Percentiles rank a stretch among this genome's conserved stretches.
Evolutionary conservation across 345 rosid species (phyloP).

Genomic region (Alliaria petiolata): DNA sequence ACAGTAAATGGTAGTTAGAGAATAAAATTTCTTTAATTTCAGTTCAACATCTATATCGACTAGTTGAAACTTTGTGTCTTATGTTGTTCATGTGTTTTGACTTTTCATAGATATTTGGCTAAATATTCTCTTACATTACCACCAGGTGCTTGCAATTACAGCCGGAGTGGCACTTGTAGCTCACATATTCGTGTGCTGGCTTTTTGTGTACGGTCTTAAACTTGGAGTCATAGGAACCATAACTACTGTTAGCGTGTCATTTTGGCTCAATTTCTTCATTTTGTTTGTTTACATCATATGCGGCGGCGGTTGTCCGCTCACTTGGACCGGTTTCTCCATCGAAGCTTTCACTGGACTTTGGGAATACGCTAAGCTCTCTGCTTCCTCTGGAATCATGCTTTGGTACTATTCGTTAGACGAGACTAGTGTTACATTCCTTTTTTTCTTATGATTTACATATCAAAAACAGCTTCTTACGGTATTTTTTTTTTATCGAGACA

Average conservation of each 20-base stretch:
- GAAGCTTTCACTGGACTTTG: slow-evolving; percentile 76
- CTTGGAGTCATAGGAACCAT: slow-evolving; percentile 64
- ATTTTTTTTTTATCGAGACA: too few species aligned
- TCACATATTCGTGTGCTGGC: slow-evolving; percentile 61
- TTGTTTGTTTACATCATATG: slow-evolving; percentile 34
- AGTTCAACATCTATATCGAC: too few species aligned
- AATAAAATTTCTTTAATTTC: too few species aligned
- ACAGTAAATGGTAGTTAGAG: too few species aligned
- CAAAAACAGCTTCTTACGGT: too few species aligned
- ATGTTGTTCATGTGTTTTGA: too few species aligned
- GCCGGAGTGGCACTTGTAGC: slow-evolving; percentile 42
- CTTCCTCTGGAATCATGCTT: slow-evolving; percentile 80
- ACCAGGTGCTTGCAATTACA: slow-evolving; percentile 49
- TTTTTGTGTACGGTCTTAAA: slow-evolving; percentile 48
- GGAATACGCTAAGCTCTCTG: slow-evolving; percentile 71
- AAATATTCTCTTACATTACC: background rate
- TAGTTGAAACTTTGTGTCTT: too few species aligned
- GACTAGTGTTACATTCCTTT: too few species aligned
- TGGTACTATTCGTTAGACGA: slow-evolving; percentile 34
- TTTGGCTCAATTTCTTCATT: slow-evolving; percentile 61
- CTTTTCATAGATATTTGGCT: too few species aligned
- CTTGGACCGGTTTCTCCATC: slow-evolving; percentile 82
- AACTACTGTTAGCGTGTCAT: slow-evolving; percentile 51
- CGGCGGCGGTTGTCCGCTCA: slow-evolving; percentile 14
- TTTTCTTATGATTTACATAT: too few species aligned